Percentiles rank a stretch among this genome's conserved stretches.
These are phyloP conservation scores for Yamadazyma diospyri DNA, from an alignment of 1,139 yeast genomes.

Conservation along the genomic window DNA sequence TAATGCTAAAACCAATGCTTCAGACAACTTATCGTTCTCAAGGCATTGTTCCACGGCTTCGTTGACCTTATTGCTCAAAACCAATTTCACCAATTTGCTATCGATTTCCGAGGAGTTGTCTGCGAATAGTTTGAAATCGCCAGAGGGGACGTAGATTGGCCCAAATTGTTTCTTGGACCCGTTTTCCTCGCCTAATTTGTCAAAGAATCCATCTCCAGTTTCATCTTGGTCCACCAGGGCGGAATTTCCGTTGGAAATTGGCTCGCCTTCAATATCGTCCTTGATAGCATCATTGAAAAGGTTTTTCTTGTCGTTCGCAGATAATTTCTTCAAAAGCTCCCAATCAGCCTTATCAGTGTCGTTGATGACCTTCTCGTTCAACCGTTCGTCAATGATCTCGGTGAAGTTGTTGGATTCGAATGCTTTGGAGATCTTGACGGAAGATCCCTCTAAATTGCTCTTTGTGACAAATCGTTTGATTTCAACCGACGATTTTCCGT, in stretches of 20 bases:
- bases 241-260: too few relatives aligned
- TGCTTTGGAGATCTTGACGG: slow-evolving; percentile 54
- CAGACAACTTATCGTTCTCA: slow-evolving; percentile 59
- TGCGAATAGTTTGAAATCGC: slow-evolving; percentile 37
- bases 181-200: slow-evolving; percentile 31
- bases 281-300: slow-evolving; percentile 22
- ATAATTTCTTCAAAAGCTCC: slow-evolving; percentile 61
- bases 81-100: slow-evolving; percentile 49
- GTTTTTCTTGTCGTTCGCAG: slow-evolving; percentile 47
- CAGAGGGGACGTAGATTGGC: slow-evolving; percentile 37
- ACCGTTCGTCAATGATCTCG: slow-evolving; percentile 52
- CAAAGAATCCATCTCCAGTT: slow-evolving; percentile 36
- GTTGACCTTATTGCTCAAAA: slow-evolving; percentile 61
- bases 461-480: slow-evolving; percentile 48
- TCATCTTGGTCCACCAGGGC: too few relatives aligned
- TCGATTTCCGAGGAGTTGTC: slow-evolving; percentile 23
- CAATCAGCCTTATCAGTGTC: slow-evolving; percentile 65
- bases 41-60: slow-evolving; percentile 70
- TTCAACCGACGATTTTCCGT: slow-evolving; percentile 39
- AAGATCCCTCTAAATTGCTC: slow-evolving; percentile 35
- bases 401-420: slow-evolving; percentile 53
- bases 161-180: slow-evolving; percentile 11
- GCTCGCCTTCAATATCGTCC: slow-evolving; percentile 14
- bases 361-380: slow-evolving; percentile 29
- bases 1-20: slow-evolving; percentile 80